Conservation (phyloP, 805 yeast species). For the Candida ortonii region DNA sequence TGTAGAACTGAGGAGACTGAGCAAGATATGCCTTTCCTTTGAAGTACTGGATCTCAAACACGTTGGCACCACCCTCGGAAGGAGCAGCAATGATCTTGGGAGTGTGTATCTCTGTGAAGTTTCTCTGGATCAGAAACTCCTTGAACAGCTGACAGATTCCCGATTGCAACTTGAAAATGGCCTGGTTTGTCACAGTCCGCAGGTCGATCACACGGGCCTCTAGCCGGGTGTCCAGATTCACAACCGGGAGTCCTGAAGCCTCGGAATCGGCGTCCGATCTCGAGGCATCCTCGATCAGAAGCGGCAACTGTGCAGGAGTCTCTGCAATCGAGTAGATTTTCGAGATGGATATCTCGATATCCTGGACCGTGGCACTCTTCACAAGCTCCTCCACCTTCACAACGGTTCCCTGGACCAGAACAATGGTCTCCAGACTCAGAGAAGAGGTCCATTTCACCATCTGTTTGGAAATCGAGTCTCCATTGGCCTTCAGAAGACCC, state of each 20-base stretch:
- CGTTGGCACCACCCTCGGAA: conserved; percentile 97
- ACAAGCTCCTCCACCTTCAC: conserved; percentile 81
- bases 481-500: conserved; percentile 76
- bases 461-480: conserved; percentile 75
- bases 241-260: conserved; percentile 86
- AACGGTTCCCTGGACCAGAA: conserved; percentile 82
- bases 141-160: conserved; percentile 87
- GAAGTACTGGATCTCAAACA: conserved; percentile 90
- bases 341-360: conserved; percentile 76
- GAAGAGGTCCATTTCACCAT: conserved; percentile 95
- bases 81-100: conserved; percentile 95
- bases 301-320: conserved; percentile 90
- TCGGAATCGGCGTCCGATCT: conserved; percentile 94
- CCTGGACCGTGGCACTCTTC: conserved; percentile 88
- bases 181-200: conserved; percentile 96
- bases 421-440: conserved; percentile 85
- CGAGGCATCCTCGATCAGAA: conserved; percentile 93
- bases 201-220: conserved; percentile 94
- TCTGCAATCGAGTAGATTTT: conserved; percentile 76
- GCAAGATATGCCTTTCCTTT: conserved; percentile 92
- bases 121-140: conserved; percentile 68
- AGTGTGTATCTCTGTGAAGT: conserved; percentile 90
- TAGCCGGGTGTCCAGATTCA: conserved; percentile 92
- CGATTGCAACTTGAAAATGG: conserved; percentile 89
- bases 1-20: conserved; percentile 96